Evolutionary conservation across 2,329 filamentous ascomycete species (phyloP).

Genomic region (Scedosporium apiospermum): DNA sequence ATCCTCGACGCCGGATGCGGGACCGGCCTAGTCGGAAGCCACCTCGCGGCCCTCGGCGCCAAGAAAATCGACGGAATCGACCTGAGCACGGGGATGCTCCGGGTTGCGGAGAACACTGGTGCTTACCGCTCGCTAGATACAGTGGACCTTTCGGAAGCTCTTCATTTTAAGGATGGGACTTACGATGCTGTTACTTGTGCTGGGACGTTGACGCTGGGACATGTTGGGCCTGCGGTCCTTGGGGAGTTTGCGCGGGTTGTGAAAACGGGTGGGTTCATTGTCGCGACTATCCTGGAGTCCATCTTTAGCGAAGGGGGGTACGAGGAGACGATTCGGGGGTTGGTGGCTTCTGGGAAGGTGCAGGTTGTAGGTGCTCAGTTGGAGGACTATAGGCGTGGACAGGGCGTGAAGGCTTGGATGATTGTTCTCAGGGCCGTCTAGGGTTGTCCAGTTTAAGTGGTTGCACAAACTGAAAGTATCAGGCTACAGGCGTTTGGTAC

Average conservation of each 20-base stretch:
- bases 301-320: slow-evolving; percentile 41
- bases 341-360: slow-evolving; percentile 18
- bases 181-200: slow-evolving; percentile 44
- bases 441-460: not conserved
- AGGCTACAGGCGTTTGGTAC: too few species aligned
- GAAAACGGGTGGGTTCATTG: slow-evolving; percentile 35
- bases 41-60: slow-evolving; percentile 31
- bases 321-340: slow-evolving; percentile 30
- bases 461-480: too few species aligned
- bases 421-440: slow-evolving; percentile 18
- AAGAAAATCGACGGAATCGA: slow-evolving; percentile 42
- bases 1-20: slow-evolving; percentile 48
- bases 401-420: slow-evolving; percentile 20
- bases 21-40: slow-evolving; percentile 41
- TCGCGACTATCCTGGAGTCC: slow-evolving; percentile 39
- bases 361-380: slow-evolving; percentile 19
- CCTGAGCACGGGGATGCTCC: slow-evolving; percentile 42
- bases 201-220: slow-evolving; percentile 41
- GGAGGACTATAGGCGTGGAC: slow-evolving; percentile 21
- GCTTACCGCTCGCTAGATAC: slow-evolving; percentile 34
- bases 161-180: slow-evolving; percentile 26
- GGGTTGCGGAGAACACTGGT: slow-evolving; percentile 36
- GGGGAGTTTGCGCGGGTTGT: slow-evolving; percentile 39
- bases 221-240: slow-evolving; percentile 41
- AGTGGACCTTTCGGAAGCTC: slow-evolving; percentile 34